These are phyloP conservation scores for Chondrus crispus DNA, from an alignment of 23 red algal genomes.

Conservation along the genomic window DNA sequence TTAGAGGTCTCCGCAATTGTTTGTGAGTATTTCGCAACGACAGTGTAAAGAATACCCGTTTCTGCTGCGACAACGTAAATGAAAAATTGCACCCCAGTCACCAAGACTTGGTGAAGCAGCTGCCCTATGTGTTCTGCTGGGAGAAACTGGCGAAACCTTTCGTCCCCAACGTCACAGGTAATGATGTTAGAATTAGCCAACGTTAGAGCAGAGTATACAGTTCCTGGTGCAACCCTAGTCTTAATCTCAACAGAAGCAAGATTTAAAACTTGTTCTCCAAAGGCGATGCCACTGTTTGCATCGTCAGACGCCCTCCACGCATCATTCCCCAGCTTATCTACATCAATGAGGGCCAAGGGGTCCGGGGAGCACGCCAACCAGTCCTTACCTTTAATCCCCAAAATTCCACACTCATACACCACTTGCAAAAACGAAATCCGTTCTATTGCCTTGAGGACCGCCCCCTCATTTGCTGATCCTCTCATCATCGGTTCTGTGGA, in stretches of 20 bases:
- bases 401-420: not conserved
- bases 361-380: not conserved
- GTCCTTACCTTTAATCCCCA: not conserved
- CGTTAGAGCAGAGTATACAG: not conserved
- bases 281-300: not conserved
- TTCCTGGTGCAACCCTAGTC: not conserved
- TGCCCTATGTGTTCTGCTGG: not conserved
- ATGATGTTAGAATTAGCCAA: not conserved
- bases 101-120: not conserved
- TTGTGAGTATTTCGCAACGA: not conserved
- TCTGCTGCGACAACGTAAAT: not conserved
- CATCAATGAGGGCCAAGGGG: not conserved
- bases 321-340: not conserved
- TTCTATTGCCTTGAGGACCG: not conserved
- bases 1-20: not conserved
- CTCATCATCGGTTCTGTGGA: slow-evolving; percentile 7
- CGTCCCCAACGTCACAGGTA: not conserved
- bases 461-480: not conserved
- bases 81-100: not conserved
- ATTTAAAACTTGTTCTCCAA: not conserved
- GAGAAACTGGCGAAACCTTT: not conserved
- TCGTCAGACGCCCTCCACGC: not conserved
- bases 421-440: not conserved
- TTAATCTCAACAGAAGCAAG: slow-evolving; percentile 25
- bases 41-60: not conserved